A percentile compares a stretch with the other conserved stretches of the same genome.
Evolutionary conservation across 2,329 filamentous ascomycete species (phyloP).

Genomic region (Ophiostoma sp.): DNA sequence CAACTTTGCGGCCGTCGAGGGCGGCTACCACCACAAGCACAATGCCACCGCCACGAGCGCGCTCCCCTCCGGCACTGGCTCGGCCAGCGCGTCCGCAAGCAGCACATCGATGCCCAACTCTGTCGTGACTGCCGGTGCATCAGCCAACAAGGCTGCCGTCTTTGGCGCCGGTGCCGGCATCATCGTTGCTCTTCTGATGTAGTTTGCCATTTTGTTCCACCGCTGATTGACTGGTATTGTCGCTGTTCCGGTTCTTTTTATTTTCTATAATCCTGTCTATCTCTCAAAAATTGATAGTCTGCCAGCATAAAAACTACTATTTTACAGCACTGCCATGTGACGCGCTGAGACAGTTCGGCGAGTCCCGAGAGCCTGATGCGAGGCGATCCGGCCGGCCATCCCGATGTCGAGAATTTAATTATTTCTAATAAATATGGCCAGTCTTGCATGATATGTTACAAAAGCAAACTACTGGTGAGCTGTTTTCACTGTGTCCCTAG

Average conservation of each 20-base stretch:
- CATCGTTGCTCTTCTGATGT: conserved; percentile 13
- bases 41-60: conserved; percentile 24
- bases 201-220: neutral
- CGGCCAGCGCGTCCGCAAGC: neutral
- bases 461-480: neutral
- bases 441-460: neutral
- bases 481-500: neutral
- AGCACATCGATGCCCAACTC: neutral
- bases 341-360: neutral
- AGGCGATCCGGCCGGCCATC: neutral
- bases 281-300: neutral
- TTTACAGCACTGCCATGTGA: neutral
- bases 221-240: neutral
- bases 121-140: neutral
- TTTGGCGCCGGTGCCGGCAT: conserved; percentile 16
- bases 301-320: neutral
- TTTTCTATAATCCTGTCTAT: too few relatives aligned
- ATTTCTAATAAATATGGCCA: neutral
- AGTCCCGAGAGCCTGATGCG: neutral
- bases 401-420: neutral
- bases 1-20: conserved; percentile 45
- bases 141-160: conserved; percentile 5
- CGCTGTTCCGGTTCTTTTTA: neutral
- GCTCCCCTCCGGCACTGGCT: neutral
- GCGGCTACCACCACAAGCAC: conserved; percentile 7